These are phyloP conservation scores for Candida insectalens DNA, from an alignment of 805 yeast species.

Conservation along the genomic window DNA sequence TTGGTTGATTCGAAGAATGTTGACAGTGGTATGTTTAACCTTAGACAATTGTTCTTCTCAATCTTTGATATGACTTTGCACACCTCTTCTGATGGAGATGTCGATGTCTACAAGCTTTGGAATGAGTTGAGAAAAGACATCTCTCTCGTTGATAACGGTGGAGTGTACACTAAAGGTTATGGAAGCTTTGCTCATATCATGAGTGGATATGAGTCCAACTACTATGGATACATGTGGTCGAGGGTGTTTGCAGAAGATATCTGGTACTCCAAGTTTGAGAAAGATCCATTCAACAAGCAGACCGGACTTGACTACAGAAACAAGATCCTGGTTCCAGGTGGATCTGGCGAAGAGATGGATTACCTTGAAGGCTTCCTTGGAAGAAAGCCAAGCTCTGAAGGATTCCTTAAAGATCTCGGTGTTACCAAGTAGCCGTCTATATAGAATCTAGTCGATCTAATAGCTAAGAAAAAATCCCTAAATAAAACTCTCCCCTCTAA, in stretches of 20 bases:
- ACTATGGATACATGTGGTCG: constrained; percentile 82
- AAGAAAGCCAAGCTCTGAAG: constrained; percentile 63
- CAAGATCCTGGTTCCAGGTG: constrained; percentile 60
- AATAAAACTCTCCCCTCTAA: background rate
- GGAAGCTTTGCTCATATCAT: constrained; percentile 74
- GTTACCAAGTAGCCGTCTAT: constrained; percentile 11
- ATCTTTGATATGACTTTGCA: constrained; percentile 70
- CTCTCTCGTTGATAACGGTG: constrained; percentile 47
- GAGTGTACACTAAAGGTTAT: constrained; percentile 50
- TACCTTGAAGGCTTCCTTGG: constrained; percentile 59
- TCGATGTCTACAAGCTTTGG: constrained; percentile 53
- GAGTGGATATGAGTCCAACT: constrained; percentile 81
- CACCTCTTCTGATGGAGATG: constrained; percentile 31
- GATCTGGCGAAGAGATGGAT: constrained; percentile 60
- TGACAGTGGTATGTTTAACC: constrained; percentile 59
- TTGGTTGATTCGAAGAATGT: constrained; percentile 62
- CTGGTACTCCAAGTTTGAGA: constrained; percentile 58
- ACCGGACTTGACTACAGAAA: constrained; percentile 65
- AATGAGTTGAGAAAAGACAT: constrained; percentile 56
- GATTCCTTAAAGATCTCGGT: constrained; percentile 65
- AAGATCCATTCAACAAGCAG: constrained; percentile 53
- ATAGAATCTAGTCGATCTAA: background rate
- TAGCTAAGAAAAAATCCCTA: background rate
- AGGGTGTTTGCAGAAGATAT: constrained; percentile 81
- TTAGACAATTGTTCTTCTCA: constrained; percentile 75